A percentile compares a stretch with the other conserved stretches of the same genome.
phyloP scores from a whole-genome alignment of 257 asterid species.

The Asclepias syriaca region DNA sequence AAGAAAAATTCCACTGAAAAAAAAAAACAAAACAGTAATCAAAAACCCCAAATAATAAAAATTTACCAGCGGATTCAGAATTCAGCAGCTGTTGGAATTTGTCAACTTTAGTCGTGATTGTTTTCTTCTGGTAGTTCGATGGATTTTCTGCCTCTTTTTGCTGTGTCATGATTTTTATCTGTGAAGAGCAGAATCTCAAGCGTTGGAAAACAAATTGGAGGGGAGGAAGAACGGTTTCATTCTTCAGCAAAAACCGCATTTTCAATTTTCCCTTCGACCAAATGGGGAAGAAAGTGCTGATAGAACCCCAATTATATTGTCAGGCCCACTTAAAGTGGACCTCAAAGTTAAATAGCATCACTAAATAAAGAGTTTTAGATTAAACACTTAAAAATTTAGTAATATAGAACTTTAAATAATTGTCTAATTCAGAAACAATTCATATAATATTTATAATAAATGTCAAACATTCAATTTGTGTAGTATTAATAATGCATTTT shows the following conservation, averaged over 20 bases:
- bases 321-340: too few relatives aligned
- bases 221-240: not conserved
- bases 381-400: too few relatives aligned
- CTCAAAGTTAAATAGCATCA: too few relatives aligned
- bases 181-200: not conserved
- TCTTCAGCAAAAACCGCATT: not conserved
- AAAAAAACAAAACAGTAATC: not conserved
- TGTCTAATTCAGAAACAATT: too few relatives aligned
- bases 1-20: not conserved
- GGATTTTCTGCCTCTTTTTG: not conserved
- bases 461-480: too few relatives aligned
- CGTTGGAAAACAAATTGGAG: not conserved
- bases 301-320: too few relatives aligned
- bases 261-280: too few relatives aligned
- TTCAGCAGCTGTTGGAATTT: constrained; percentile 41
- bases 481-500: too few relatives aligned
- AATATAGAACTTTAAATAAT: too few relatives aligned
- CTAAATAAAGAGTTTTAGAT: too few relatives aligned
- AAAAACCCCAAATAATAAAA: not conserved
- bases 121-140: not conserved
- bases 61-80: constrained; percentile 42
- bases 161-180: not conserved
- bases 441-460: too few relatives aligned
- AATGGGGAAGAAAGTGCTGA: too few relatives aligned
- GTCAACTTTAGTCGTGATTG: constrained; percentile 16